Percentiles rank a stretch among this genome's conserved stretches.
Conservation (phyloP, 208 protist genomes). For the Acanthamoeba divionensis region DNA sequence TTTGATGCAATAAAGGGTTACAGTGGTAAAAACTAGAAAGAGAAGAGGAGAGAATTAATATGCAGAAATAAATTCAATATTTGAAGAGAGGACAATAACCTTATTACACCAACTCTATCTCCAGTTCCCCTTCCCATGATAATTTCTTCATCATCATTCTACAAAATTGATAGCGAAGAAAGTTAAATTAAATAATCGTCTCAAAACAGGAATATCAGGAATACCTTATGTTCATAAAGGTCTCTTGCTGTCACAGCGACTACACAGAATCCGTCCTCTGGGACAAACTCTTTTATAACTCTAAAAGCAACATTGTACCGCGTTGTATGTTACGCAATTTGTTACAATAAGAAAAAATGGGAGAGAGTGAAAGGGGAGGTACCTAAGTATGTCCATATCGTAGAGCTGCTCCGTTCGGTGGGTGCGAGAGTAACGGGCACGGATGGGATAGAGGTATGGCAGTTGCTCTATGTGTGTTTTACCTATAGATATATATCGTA, state of each 20-base stretch:
- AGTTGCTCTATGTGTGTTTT: background rate
- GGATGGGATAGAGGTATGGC: background rate
- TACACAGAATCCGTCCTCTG: background rate
- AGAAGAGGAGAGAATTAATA: background rate
- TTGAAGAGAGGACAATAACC: background rate
- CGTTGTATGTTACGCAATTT: background rate
- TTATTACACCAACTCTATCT: constrained; percentile 2
- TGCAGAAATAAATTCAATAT: background rate
- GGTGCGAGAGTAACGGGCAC: background rate
- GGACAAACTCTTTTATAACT: background rate
- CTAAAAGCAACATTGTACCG: background rate
- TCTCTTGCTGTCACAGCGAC: background rate
- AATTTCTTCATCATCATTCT: background rate
- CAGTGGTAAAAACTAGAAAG: background rate
- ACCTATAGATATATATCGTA: background rate
- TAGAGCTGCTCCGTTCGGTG: background rate
- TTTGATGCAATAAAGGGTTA: too few relatives aligned
- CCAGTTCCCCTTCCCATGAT: background rate
- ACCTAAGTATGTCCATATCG: constrained; percentile 27
- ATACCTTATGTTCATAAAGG: background rate
- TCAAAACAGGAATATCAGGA: too few relatives aligned
- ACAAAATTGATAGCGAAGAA: too few relatives aligned
- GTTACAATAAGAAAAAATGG: background rate
- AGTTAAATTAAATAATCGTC: too few relatives aligned
- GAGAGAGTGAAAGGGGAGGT: background rate